Evolutionary conservation across 1,284 basidiomycete genomes (phyloP).

Genomic region (Tilletia indica): DNA sequence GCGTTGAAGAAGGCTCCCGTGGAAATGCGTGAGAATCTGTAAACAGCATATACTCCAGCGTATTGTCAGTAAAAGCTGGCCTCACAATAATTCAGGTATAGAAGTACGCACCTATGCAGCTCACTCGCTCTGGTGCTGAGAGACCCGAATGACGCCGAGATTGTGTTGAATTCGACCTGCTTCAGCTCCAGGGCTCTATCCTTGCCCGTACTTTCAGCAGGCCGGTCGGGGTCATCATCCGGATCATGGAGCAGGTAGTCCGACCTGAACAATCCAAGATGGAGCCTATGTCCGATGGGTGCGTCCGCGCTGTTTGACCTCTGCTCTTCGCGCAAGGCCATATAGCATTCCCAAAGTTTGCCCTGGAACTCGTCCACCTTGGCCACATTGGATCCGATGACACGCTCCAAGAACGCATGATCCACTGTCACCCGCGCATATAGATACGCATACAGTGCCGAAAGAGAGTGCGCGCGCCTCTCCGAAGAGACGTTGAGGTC

Average conservation of each 20-base stretch:
- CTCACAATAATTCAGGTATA: constrained; percentile 26
- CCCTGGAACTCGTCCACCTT: constrained; percentile 84
- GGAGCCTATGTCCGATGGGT: constrained; percentile 64
- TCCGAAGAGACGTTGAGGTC: background rate
- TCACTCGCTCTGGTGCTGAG: constrained; percentile 72
- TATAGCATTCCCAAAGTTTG: constrained; percentile 82
- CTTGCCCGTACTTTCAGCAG: background rate
- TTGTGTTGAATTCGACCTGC: constrained; percentile 98
- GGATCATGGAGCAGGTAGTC: constrained; percentile 84
- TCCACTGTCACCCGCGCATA: constrained; percentile 83
- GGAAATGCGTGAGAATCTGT: constrained; percentile 24
- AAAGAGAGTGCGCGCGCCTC: constrained; percentile 66
- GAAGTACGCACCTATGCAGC: constrained; percentile 63
- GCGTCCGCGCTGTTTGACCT: background rate
- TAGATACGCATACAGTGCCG: constrained; percentile 76
- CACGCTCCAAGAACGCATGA: constrained; percentile 71
- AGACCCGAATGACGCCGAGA: constrained; percentile 84
- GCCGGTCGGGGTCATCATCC: constrained; percentile 18
- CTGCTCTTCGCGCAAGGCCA: constrained; percentile 65
- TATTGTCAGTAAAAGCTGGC: background rate
- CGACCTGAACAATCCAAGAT: constrained; percentile 89
- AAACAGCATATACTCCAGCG: background rate
- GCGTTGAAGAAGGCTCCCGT: constrained; percentile 9
- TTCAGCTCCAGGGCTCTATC: constrained; percentile 64
- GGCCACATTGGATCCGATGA: constrained; percentile 78